These are phyloP conservation scores for Mortierella sp. DNA, from an alignment of 371 early-diverging fungal species.

Conservation along the genomic window DNA sequence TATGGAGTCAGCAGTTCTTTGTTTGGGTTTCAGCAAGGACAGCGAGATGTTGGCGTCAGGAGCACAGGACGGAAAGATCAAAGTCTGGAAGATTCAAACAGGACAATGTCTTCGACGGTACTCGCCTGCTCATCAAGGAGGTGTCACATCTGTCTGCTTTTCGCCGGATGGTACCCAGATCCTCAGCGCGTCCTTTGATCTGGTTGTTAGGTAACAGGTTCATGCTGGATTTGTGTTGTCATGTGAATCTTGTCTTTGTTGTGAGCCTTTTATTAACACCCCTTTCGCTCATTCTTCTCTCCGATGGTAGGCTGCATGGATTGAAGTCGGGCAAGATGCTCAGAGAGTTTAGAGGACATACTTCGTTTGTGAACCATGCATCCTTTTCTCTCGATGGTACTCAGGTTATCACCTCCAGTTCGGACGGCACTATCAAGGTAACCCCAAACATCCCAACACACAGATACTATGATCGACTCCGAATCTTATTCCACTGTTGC, in stretches of 20 bases:
- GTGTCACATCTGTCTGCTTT: slow-evolving; percentile 85
- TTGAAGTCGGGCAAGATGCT: slow-evolving; percentile 89
- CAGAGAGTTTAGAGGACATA: slow-evolving; percentile 92
- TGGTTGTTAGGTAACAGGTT: slow-evolving; percentile 69
- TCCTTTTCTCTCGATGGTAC: slow-evolving; percentile 77
- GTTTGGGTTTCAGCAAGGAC: slow-evolving; percentile 80
- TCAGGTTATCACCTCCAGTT: slow-evolving; percentile 81
- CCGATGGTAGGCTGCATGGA: slow-evolving; percentile 79
- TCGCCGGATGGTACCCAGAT: slow-evolving; percentile 82
- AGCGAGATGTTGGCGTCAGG: slow-evolving; percentile 90
- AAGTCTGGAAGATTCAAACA: slow-evolving; percentile 85
- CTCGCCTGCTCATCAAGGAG: slow-evolving; percentile 86
- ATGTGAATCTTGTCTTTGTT: neutral
- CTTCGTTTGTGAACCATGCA: slow-evolving; percentile 87
- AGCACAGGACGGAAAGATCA: slow-evolving; percentile 87
- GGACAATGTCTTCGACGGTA: slow-evolving; percentile 84
- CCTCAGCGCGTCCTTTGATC: slow-evolving; percentile 86
- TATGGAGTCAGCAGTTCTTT: slow-evolving; percentile 90
- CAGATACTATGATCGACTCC: neutral
- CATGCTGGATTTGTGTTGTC: slow-evolving; percentile 10
- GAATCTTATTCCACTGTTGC: neutral
- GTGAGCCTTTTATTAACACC: neutral
- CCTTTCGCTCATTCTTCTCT: neutral
- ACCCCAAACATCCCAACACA: neutral
- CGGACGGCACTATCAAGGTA: slow-evolving; percentile 92